These are phyloP conservation scores for Buddleja alternifolia DNA, from an alignment of 257 asterid species.

Conservation along the genomic window DNA sequence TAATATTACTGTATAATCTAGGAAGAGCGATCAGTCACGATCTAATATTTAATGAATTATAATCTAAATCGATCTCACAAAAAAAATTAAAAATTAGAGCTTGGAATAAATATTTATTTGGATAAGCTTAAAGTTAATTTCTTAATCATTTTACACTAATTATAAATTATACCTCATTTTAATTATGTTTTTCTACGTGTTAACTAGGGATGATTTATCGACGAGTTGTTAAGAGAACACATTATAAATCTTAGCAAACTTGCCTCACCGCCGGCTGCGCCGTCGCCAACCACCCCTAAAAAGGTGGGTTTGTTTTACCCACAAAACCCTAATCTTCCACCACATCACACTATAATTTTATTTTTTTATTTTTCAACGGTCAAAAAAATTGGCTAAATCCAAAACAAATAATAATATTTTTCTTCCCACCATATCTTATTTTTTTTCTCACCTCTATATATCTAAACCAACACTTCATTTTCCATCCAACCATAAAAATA, in stretches of 20 bases:
- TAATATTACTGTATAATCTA: no score
- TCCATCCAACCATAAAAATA: neutral
- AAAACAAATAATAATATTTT: neutral
- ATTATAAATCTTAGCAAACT: neutral
- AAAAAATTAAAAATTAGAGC: no score
- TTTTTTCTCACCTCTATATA: slow-evolving; percentile 11
- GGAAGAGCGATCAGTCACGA: no score
- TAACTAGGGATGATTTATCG: slow-evolving; percentile 19
- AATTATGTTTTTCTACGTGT: slow-evolving; percentile 19
- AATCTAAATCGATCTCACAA: no score
- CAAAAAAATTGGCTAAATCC: slow-evolving; percentile 15
- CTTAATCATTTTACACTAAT: neutral
- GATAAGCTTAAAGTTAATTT: no score
- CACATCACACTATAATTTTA: slow-evolving; percentile 2
- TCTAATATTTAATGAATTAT: no score
- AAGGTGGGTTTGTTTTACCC: slow-evolving; percentile 27
- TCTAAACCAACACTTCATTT: slow-evolving; percentile 18
- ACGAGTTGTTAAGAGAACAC: neutral
- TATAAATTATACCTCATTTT: neutral
- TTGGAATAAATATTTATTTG: no score
- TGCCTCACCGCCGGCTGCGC: slow-evolving; percentile 27
- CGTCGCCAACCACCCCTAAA: slow-evolving; percentile 17
- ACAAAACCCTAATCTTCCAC: slow-evolving; percentile 31
- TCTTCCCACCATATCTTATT: neutral
- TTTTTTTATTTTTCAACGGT: slow-evolving; percentile 21